Evolutionary conservation across 192 early-diverging fungal genomes (phyloP), one percentile per base, ranked within the genome.

Genomic region (Backusella sp.): DNA sequence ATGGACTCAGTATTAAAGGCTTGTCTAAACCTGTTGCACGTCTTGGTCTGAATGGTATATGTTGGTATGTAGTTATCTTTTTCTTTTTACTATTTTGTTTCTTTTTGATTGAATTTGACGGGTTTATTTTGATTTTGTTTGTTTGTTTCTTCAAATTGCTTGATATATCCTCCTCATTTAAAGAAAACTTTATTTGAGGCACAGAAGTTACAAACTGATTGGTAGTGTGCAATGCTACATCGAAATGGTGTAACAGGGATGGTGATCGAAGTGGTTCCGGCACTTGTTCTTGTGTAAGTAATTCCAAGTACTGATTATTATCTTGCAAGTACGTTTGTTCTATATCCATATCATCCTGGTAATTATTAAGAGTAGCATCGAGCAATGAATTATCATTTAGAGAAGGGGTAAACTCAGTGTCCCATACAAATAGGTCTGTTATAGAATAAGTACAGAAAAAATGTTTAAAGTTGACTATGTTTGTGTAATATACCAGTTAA

Each of bases 1-100:
- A 44, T 26, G 78, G 17, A n/a, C 84, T 84, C 65, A 90, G 71
- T 28, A 90, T 66, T 28, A 89, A 34, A 1, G 84, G 78, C 37
- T 87, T 85, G 68, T 85, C 80, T 41, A 88, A 76, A 4, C 87
- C 84, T 17, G 79, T 86, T 17, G 75, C 81, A 26, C 77, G 49
- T 30, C 83, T 83, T 26, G 85, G 76, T 77, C 82, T 84, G 19
- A 76, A 73, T 30, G 73, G 68, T 12, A 75, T 81, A 52, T 73
- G 72, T 32, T 74, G 81, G 53, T 79, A 72, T 26, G 46, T 49
- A 8, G 62, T 39, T 37, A 67, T 66, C 56, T 73, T 78, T 35
- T 49, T 67, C 72, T 78, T 78, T 49, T 72, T 72, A 65, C 52
- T 73, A 14, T 49, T 71, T 17, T 44, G 42, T 17, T 67, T 67